Evolutionary conservation across 2,329 filamentous ascomycete species (phyloP), one percentile per base, ranked within the genome.

Genomic region (Aspergillus piperis): DNA sequence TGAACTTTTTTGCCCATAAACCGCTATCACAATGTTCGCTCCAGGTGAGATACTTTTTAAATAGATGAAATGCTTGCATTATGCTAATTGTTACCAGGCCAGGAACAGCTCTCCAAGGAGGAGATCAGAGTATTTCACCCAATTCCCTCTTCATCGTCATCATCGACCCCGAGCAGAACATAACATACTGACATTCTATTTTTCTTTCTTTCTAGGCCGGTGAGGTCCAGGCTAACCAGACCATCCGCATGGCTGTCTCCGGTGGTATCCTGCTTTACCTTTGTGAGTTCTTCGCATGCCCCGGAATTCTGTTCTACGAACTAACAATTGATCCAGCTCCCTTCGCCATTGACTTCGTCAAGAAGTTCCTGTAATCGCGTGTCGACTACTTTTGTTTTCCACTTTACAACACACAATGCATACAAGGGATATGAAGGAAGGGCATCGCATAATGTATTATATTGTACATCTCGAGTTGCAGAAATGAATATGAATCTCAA

Each of bases 181-280:
- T 3, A 27, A 23, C 32, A 19, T 30, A n/a, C 47, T 50, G 25
- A 50, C 13, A 15, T 8, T 23, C 3, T 36, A 53, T 21, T 36
- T 36, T 15, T 36, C 32, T 36, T 36, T 1, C 30, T 19, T 21
- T 44, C 27, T 52, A 80, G 78, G 76, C 76, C 54, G 81, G 81
- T 70, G 85, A 88, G 74, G 74, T 80, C 47, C 78, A 83, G 68
- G 85, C 86, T 25, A 73, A 72, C 58, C 75, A 79, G 65, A 84
- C 84, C 48, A 78, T 88, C 68, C 82, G 83, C 71, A 79, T 80
- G 71, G 84, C 83, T 53, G 71, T 83, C 60, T 78, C 79, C 48
- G 81, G 82, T 57, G 84, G 83, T 66, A 72, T 84, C 54, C 73
- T 86, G 27, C 80, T 88, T 53, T 88, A 88, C 75, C 79, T 88